Base-by-base conservation (phyloP, 495 filamentous ascomycete genomes). In the Xylaria castorea region DNA sequence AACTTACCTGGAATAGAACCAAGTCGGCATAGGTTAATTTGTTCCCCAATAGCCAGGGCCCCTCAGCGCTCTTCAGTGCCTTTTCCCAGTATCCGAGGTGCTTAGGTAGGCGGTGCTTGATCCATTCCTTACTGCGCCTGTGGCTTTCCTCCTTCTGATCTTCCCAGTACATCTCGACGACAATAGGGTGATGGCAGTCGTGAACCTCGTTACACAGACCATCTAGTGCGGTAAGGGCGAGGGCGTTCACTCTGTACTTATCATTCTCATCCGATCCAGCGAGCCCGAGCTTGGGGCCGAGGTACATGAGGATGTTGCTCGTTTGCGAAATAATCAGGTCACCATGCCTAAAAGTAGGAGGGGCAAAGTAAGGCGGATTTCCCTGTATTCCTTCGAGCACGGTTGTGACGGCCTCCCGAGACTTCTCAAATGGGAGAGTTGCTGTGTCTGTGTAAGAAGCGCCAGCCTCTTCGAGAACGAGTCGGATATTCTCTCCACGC, bases 161-260 rank as follows among this genome's bases (percentile, higher is more conserved):
- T 71, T 89, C 87, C 63, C 86, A 90, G 71, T 85, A 88, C 20
- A 81, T 66, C 34, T 50, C 70, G 0, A 75, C 71, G 16, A 83
- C 81, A 30, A 90, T 78, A 1, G 88, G 88, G 75, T 90, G 88
- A 42, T 89, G 88, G 42, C 82, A 83, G 73, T 89, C 85, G 73
- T 90, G 88, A 30, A 81, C 80, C 73, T 89, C 88, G 73, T 89
- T 85, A 36, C 79, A 81, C 65, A 88, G 72, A 2, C 81, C 77
- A 72, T 90, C 88, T 72, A 89, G 75, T 36, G 87, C 88, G 60
- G 88, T 89, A 2, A 88, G 71, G 25, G 83, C 81, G 12, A 88
- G 75, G 57, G 82, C 75, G 36, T 70, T 74, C 16, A 73, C 55
- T 44, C 71, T 30, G 14, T 55, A 85, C 32, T 77, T 61, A 11